Percentiles rank a stretch among this genome's conserved stretches.
phyloP scores from a whole-genome alignment of 2,329 filamentous ascomycete genomes.

The Fusarium sp. region DNA sequence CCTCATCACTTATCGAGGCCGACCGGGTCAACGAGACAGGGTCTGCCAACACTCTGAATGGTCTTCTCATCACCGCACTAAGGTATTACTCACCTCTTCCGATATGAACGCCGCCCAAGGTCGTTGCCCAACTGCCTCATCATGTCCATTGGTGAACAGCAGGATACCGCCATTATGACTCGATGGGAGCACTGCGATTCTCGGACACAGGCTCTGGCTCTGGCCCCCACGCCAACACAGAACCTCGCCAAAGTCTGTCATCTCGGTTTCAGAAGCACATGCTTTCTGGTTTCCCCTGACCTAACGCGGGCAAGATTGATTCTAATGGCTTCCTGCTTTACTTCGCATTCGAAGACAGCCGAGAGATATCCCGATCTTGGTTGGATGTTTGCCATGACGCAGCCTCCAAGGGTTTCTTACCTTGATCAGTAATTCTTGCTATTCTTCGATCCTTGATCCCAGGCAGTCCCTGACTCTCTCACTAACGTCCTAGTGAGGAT shows the following conservation, averaged over 20 bases:
- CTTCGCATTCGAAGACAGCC: constrained; percentile 21
- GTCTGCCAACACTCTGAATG: constrained; percentile 36
- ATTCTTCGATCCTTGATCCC: constrained; percentile 31
- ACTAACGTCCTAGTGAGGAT: constrained; percentile 32
- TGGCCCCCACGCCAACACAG: constrained; percentile 43
- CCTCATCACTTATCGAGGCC: constrained; percentile 45
- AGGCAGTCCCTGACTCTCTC: constrained; percentile 29
- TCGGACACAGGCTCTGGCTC: constrained; percentile 38
- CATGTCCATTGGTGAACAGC: constrained; percentile 44
- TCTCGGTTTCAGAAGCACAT: constrained; percentile 35
- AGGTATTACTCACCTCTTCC: constrained; percentile 38
- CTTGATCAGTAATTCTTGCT: constrained; percentile 30
- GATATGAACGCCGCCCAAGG: constrained; percentile 35
- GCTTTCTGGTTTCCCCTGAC: constrained; percentile 27
- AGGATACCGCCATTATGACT: constrained; percentile 50
- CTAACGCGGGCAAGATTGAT: constrained; percentile 20
- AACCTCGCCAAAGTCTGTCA: constrained; percentile 29
- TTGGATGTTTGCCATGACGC: constrained; percentile 33
- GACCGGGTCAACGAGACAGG: constrained; percentile 36
- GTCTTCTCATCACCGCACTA: constrained; percentile 42
- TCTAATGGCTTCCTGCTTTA: constrained; percentile 24
- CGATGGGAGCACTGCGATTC: constrained; percentile 30
- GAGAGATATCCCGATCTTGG: constrained; percentile 27
- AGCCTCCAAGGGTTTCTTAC: constrained; percentile 28
- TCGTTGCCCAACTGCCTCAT: constrained; percentile 42